Conservation (phyloP, 2,329 filamentous ascomycete species). For the Xylaria sp. region DNA sequence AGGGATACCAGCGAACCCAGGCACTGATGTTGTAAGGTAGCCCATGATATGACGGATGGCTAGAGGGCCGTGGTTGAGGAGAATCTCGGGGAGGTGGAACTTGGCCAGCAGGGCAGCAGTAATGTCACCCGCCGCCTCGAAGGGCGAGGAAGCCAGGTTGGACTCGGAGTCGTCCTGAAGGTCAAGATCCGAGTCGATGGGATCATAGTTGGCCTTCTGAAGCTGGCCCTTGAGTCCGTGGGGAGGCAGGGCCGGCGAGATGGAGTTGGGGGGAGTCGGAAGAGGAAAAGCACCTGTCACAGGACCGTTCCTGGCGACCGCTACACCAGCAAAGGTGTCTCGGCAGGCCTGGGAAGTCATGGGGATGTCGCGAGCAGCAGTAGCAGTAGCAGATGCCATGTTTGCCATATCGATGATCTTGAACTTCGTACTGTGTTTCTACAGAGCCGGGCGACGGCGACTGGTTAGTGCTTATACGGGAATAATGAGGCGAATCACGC, state of each 20-base stretch:
- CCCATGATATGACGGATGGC: slow-evolving; percentile 95
- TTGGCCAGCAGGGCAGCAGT: slow-evolving; percentile 80
- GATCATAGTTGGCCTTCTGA: slow-evolving; percentile 53
- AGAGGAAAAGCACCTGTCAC: slow-evolving; percentile 61
- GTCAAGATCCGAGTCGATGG: slow-evolving; percentile 82
- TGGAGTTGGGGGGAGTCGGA: slow-evolving; percentile 90
- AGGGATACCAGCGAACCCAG: slow-evolving; percentile 83
- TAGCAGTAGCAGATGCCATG: slow-evolving; percentile 60
- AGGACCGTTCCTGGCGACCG: slow-evolving; percentile 56
- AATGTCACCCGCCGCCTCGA: slow-evolving; percentile 75
- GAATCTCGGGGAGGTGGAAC: slow-evolving; percentile 83
- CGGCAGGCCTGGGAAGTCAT: slow-evolving; percentile 51
- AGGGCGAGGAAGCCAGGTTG: slow-evolving; percentile 42
- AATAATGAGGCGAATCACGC: slow-evolving; percentile 1
- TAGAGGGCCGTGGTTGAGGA: slow-evolving; percentile 82
- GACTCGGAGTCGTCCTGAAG: slow-evolving; percentile 62
- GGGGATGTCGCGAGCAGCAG: slow-evolving; percentile 63
- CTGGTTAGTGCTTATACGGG: slow-evolving; percentile 27
- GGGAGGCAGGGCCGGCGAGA: slow-evolving; percentile 80
- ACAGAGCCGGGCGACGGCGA: slow-evolving; percentile 25
- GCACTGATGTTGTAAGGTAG: slow-evolving; percentile 86
- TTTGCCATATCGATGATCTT: slow-evolving; percentile 52
- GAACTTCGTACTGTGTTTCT: slow-evolving; percentile 45
- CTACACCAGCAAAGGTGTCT: slow-evolving; percentile 71
- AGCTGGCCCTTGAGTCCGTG: slow-evolving; percentile 70